phyloP scores from a whole-genome alignment of 768 basidiomycete genomes.

The Tulasnella sp. region DNA sequence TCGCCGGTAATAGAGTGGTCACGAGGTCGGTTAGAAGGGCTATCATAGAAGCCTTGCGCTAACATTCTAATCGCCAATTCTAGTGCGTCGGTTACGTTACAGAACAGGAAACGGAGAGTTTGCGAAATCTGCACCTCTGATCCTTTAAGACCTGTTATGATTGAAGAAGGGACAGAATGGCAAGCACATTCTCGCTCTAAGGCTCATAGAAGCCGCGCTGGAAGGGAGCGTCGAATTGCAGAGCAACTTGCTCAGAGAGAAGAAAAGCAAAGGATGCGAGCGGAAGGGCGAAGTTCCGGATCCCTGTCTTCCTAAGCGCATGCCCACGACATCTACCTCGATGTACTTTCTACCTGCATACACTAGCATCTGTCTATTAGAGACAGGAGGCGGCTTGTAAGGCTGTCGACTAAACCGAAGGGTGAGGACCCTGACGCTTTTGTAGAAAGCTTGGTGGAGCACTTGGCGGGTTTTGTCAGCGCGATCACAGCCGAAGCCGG shows the following conservation, averaged over 20 bases:
- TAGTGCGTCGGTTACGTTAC: conserved; percentile 48
- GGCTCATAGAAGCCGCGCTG: conserved; percentile 17
- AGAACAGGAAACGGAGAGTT: conserved; percentile 39
- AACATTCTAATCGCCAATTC: background rate
- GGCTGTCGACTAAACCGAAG: no score
- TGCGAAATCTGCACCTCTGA: conserved; percentile 56
- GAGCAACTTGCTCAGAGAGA: conserved; percentile 6
- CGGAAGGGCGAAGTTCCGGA: background rate
- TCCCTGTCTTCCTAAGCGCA: no score
- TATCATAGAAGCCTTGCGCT: conserved; percentile 15
- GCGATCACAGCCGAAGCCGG: no score
- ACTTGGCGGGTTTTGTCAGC: no score
- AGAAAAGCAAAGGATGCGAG: conserved; percentile 4
- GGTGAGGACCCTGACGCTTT: no score
- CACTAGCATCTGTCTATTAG: no score
- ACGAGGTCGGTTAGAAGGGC: background rate
- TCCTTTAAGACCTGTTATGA: conserved; percentile 45
- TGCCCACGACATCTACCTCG: no score
- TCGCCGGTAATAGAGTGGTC: conserved; percentile 37
- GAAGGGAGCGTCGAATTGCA: conserved; percentile 7
- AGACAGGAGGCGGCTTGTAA: no score
- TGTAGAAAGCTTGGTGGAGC: no score
- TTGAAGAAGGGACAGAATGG: conserved; percentile 47
- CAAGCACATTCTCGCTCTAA: conserved; percentile 32
- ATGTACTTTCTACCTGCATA: no score